Conservation (phyloP, 2,329 filamentous ascomycete genomes). For the Fusarium guadeloupense region DNA sequence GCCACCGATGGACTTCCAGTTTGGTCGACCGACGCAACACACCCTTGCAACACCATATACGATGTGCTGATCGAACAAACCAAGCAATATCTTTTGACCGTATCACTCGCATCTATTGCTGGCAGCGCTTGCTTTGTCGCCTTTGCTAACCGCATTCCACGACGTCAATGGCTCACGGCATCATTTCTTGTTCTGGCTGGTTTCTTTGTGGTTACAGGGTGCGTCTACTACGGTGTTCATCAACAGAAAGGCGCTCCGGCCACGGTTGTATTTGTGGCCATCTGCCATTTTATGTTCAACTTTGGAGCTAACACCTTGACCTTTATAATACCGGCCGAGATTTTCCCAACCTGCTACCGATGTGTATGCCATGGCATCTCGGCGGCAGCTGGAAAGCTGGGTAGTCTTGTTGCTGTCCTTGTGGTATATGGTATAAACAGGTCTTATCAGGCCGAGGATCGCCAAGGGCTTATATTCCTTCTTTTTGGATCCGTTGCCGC, state of each 20-base stretch:
- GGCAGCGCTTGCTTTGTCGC: constrained; percentile 60
- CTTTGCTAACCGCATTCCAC: constrained; percentile 58
- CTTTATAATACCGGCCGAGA: constrained; percentile 71
- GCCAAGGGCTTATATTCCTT: constrained; percentile 61
- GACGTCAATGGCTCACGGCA: constrained; percentile 59
- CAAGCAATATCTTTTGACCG: constrained; percentile 62
- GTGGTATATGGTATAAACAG: constrained; percentile 61
- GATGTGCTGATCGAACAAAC: constrained; percentile 61
- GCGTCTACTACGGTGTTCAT: constrained; percentile 59
- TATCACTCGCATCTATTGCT: constrained; percentile 61
- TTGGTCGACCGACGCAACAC: constrained; percentile 60
- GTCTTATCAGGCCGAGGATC: constrained; percentile 52
- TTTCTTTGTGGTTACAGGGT: constrained; percentile 60
- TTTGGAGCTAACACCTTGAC: constrained; percentile 70
- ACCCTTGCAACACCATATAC: constrained; percentile 62
- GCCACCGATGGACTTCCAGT: constrained; percentile 51
- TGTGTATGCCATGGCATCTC: constrained; percentile 71
- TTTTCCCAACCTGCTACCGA: constrained; percentile 71
- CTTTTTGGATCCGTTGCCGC: constrained; percentile 61
- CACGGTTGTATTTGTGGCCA: constrained; percentile 60
- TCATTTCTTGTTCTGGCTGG: constrained; percentile 59
- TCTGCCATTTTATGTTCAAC: constrained; percentile 65
- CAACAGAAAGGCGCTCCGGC: constrained; percentile 53
- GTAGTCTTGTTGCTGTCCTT: constrained; percentile 62
- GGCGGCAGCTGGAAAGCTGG: constrained; percentile 67